Percentiles rank a stretch among this genome's conserved stretches.
Evolutionary conservation across 1,284 basidiomycete species (phyloP).

Genomic region (Entoloma clypeatum): DNA sequence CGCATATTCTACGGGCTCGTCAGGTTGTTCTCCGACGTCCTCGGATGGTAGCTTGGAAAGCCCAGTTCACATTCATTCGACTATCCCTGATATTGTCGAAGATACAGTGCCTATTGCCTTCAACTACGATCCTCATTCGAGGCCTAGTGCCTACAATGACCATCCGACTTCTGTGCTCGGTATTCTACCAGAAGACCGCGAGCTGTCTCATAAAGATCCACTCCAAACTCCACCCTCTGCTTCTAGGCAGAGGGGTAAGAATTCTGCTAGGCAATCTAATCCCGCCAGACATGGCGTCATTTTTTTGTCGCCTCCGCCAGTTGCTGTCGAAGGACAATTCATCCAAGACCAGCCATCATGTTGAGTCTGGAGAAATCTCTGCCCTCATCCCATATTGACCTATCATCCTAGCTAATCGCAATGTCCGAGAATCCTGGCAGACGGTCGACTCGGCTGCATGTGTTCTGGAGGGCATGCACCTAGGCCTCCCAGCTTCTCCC

Average conservation of each 20-base stretch:
- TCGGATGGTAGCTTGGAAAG: constrained; percentile 36
- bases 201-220: constrained; percentile 27
- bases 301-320: constrained; percentile 18
- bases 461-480: constrained; percentile 37
- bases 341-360: constrained; percentile 13
- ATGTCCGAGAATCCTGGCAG: constrained; percentile 43
- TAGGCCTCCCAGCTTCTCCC: constrained; percentile 37
- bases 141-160: constrained; percentile 22
- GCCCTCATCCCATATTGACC: constrained; percentile 2
- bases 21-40: constrained; percentile 38
- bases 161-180: constrained; percentile 35
- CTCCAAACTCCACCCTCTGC: constrained; percentile 8
- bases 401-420: constrained; percentile 15
- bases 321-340: constrained; percentile 9
- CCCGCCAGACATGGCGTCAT: constrained; percentile 17
- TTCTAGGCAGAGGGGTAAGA: constrained; percentile 20
- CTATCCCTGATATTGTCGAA: constrained; percentile 25
- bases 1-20: constrained; percentile 35
- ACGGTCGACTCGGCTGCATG: constrained; percentile 35
- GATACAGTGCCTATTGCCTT: constrained; percentile 43
- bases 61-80: constrained; percentile 25
- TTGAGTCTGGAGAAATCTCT: background rate
- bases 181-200: constrained; percentile 49
- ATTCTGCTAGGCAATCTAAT: constrained; percentile 22
- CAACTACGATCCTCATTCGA: constrained; percentile 42